phyloP scores from a whole-genome alignment of 768 basidiomycete species.

The Trametes punicea region DNA sequence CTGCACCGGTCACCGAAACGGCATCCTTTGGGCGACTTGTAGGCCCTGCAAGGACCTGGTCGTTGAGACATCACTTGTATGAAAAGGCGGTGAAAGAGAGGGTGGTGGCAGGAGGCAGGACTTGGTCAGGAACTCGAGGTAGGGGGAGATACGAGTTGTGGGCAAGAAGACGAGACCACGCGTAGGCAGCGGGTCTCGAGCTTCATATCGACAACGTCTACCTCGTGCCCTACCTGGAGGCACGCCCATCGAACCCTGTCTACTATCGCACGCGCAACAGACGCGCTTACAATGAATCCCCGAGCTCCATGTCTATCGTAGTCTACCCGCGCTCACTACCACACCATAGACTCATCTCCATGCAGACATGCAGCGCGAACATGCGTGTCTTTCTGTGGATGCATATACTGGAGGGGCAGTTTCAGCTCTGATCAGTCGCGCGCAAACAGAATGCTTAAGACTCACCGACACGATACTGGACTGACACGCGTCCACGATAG shows the following conservation, averaged over 20 bases:
- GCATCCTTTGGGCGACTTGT: not conserved
- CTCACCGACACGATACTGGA: too few species aligned
- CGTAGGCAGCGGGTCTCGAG: not conserved
- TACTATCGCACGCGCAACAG: slow-evolving; percentile 3
- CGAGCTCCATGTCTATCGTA: not conserved
- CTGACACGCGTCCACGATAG: too few species aligned
- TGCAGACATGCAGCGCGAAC: too few species aligned
- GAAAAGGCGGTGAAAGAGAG: not conserved
- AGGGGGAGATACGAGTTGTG: slow-evolving; percentile 12
- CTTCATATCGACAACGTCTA: slow-evolving; percentile 13
- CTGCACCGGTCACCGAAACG: slow-evolving; percentile 13
- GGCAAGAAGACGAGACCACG: slow-evolving; percentile 6
- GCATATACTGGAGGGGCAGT: too few species aligned
- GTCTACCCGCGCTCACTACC: not conserved
- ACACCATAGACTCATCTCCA: too few species aligned
- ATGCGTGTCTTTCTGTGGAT: too few species aligned
- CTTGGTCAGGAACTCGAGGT: slow-evolving; percentile 8
- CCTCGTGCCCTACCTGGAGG: slow-evolving; percentile 11
- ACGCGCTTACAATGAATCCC: slow-evolving; percentile 1
- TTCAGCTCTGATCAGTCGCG: too few species aligned
- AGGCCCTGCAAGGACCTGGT: not conserved
- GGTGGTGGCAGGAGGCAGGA: slow-evolving; percentile 5
- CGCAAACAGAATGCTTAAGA: too few species aligned
- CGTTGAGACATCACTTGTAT: slow-evolving; percentile 4
- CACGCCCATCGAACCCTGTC: slow-evolving; percentile 11